A percentile compares a stretch with the other conserved stretches of the same genome.
Conservation (phyloP, 2,329 filamentous ascomycete genomes). For the Aureobasidium sp. region DNA sequence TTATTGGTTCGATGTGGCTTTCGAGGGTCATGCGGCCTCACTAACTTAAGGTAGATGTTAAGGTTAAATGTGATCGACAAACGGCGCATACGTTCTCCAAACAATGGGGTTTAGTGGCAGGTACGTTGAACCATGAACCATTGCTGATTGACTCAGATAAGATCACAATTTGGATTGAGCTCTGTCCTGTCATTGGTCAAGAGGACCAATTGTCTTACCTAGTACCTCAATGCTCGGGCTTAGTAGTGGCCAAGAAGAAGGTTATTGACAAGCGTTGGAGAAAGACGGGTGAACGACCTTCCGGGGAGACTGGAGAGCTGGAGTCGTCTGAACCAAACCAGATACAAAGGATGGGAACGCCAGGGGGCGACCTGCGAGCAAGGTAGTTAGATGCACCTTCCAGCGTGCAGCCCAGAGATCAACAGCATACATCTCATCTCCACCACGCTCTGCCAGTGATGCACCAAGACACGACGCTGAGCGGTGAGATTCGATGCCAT, state of each 20-base stretch:
- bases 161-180: not conserved
- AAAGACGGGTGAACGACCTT: not conserved
- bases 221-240: not conserved
- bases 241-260: not conserved
- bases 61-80: slow-evolving; percentile 9
- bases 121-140: not conserved
- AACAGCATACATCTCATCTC: not conserved
- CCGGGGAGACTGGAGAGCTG: not conserved
- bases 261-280: not conserved
- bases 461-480: not conserved
- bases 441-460: not conserved
- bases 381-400: no score
- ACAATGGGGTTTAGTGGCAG: not conserved
- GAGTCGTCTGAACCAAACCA: not conserved
- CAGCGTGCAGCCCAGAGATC: no score
- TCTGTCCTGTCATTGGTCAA: not conserved
- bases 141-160: slow-evolving; percentile 1
- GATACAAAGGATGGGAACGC: not conserved
- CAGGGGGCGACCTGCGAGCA: no score
- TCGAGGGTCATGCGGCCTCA: not conserved
- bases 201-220: not conserved
- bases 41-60: slow-evolving; percentile 9
- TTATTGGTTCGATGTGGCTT: not conserved
- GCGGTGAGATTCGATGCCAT: not conserved
- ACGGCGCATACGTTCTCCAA: not conserved